Evolutionary conservation across 176 grass and related monocot species (phyloP), one percentile per base, ranked within the genome.

Genomic region (Saccharum spontaneum): DNA sequence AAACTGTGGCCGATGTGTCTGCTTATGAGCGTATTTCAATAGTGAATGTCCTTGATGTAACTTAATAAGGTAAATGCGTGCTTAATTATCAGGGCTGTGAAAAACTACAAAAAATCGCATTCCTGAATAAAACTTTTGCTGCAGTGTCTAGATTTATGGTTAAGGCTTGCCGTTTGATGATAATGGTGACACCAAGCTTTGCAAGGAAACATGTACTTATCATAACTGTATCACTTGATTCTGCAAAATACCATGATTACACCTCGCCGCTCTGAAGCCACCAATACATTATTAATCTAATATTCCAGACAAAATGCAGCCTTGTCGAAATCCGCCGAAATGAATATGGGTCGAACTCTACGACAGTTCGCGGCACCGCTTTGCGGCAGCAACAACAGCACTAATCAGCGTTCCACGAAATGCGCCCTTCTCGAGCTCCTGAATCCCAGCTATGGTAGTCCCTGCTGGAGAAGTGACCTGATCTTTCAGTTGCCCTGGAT

Each of bases 391-490:
- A 92, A 99, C 84, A 80, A 99, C 97, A 34, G 97, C 97, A 86
- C 82, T 94, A 28, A 97, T 99, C 37, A 99, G 79, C 2, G 86
- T 90, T 44, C 89, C 90, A n/a, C 97, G 93, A 18, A 94, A 99
- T 37, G 91, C 90, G 23, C 91, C 94, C 65, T 80, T 96, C 89
- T 99, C 97, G 6, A 99, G 79, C 79, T 94, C 97, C 67, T 86
- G 91, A 80, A 99, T 87, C n/a, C 97, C 97, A 30, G 97, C 77
- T 65, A 99, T 99, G 24, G 97, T 99, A 30, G 97, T 99, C 60
- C 97, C 97, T 44, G 97, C 97, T n/a, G 97, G 97, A 66, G 97
- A 99, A 41, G 97, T 89, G 72, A 99, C 97, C 54, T 89, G 91
- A 85, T 99, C 97, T 82, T 99, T 99, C 69, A 99, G 94, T 59